phyloP scores from a whole-genome alignment of 2,329 filamentous ascomycete genomes.

The Trichoderma semiorbis region DNA sequence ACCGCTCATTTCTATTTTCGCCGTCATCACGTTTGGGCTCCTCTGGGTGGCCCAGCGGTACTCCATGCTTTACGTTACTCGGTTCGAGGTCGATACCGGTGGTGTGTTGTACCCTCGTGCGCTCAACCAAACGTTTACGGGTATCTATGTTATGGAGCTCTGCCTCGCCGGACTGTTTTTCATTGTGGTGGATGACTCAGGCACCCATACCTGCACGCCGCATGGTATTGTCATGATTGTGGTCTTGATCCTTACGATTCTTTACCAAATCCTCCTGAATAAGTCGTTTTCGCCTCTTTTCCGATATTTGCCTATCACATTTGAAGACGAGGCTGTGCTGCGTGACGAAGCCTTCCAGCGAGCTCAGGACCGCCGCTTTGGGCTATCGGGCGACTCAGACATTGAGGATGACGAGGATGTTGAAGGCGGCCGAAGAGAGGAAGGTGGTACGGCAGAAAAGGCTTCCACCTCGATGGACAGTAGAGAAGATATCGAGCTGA shows the following conservation, averaged over 20 bases:
- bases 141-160: constrained; percentile 91
- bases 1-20: constrained; percentile 88
- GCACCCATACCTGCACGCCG: constrained; percentile 58
- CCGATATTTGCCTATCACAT: constrained; percentile 85
- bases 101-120: constrained; percentile 88
- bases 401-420: constrained; percentile 44
- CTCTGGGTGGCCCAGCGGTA: constrained; percentile 97
- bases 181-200: constrained; percentile 59
- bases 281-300: constrained; percentile 80
- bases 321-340: constrained; percentile 92
- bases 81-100: constrained; percentile 86
- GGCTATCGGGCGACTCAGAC: constrained; percentile 52
- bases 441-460: constrained; percentile 22
- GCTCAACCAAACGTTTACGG: constrained; percentile 93
- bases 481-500: constrained; percentile 39
- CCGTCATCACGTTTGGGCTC: constrained; percentile 84
- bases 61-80: constrained; percentile 90
- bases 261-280: constrained; percentile 81
- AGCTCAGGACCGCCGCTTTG: constrained; percentile 68
- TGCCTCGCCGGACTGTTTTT: constrained; percentile 89
- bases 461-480: constrained; percentile 32
- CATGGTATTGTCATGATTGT: constrained; percentile 87
- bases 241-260: constrained; percentile 62
- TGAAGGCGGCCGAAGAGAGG: constrained; percentile 30
- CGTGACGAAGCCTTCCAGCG: constrained; percentile 85